Evolutionary conservation across 202 grass and related monocot species (phyloP), one percentile per base, ranked within the genome.

Genomic region (Hordeum pubiflorum): DNA sequence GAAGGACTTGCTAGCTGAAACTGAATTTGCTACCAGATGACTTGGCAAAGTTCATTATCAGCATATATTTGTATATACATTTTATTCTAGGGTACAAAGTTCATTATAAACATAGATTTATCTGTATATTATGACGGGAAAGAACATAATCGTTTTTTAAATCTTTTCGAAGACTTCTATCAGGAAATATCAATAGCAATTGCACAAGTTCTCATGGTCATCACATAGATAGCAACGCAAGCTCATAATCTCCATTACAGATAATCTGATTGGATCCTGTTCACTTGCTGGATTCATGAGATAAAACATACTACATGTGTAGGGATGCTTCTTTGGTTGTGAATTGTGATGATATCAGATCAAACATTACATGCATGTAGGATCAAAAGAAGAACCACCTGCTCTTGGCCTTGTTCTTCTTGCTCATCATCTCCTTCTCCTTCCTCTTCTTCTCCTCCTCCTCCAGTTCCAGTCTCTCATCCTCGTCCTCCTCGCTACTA

Each of bases 331-430:
- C 10, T 24, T 29, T 7, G 21, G 18, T 0, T 29, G 27, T 29
- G 27, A n/a, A n/a, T 58, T 59, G 9, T 9, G 46, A 57, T 17
- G 18, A 36, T 11, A 40, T 50, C 13, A 29, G 41, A 18, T 64
- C 29, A 74, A 58, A 60, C 5, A n/a, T 0, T 10, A 60, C 5
- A n/a, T 0, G 10, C 17, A 48, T 72, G 5, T 5, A 27, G 10
- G 55, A 70, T 90, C 32, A 93, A 62, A 88, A 90, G 76, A 93
- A 91, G 63, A 81, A 90, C 81, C 86, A 90, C 50, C 79, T 91
- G 63, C 62, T 97, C 60, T 87, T 89, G 41, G 66, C 26, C 59
- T 91, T 93, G 65, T 17, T 80, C 77, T 24, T 77, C 73, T 91
- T 91, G 52, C 20, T 72, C 62, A 78, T 64, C 67, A 77, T 84